Base-by-base conservation (phyloP, 2,329 filamentous ascomycete genomes). In the Metarhizium humberi region DNA sequence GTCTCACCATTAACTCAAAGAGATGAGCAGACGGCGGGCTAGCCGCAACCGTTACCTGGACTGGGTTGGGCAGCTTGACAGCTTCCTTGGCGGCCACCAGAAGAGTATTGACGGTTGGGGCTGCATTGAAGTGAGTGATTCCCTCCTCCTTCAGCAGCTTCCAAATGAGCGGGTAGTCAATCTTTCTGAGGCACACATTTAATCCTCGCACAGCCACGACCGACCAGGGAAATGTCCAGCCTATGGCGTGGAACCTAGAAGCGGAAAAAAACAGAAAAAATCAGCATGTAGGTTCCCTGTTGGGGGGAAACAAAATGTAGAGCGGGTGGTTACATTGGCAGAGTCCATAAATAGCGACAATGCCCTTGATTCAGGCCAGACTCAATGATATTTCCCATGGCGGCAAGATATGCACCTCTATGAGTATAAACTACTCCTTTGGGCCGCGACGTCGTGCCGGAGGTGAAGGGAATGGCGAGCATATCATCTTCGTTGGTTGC, bases 351-450 rank as follows among this genome's bases (percentile, higher is more conserved):
- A 72, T 95, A 95, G 61, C 85, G 86, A 68, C 88, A 92, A 42
- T 88, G 77, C 6, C 84, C 86, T 13, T 72, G 73, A 64, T 95
- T 96, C 47, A 99, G 76, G 0, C 89, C 89, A 1, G 88, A 90
- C 69, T 99, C 94, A 56, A 97, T 82, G 0, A 97, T 76, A 68
- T 97, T 97, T 11, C 77, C 92, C 61, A 96, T 66, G 0, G 90
- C 78, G 0, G 90, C 92, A 13, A 99, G 78, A 66, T 97, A 99
- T 7, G 84, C 84, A 4, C 92, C 88, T 50, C 94, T 81, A 69
- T 97, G 90, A 1, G 90, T 96, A 66, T 88, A 96, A 55, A 95
- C 85, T 3, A 96, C 92, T 5, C 94, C 94, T 70, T 99, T 97
- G 2, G 94, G 94, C 34, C 81, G 78, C 0, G 92, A 91, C 0